These are phyloP conservation scores for Annona cherimola DNA, from an alignment of 164 flowering plant genomes.

Conservation along the genomic window DNA sequence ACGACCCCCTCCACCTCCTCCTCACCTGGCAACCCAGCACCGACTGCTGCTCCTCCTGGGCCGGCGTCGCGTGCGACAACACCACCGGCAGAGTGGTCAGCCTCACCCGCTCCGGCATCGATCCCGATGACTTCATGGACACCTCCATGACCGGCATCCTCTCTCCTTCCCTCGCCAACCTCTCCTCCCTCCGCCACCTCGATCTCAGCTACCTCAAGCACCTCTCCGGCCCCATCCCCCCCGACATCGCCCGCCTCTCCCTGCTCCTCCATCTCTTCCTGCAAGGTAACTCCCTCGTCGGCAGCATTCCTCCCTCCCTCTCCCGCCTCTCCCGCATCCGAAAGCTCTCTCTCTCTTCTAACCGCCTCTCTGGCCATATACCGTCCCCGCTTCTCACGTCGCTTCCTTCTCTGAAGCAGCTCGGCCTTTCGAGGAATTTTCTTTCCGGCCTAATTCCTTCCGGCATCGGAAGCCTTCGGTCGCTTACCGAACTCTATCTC, in stretches of 20 bases:
- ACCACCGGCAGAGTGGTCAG: conserved; percentile 42
- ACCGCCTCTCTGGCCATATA: conserved; percentile 37
- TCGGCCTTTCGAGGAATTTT: conserved; percentile 46
- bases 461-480: conserved; percentile 28
- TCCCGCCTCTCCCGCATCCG: conserved; percentile 28
- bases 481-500: conserved; percentile 33
- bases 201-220: conserved; percentile 55
- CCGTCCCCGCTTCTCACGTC: conserved; percentile 26
- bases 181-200: conserved; percentile 37
- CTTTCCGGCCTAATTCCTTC: conserved; percentile 47
- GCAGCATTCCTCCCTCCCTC: conserved; percentile 45
- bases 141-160: conserved; percentile 55
- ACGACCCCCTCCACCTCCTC: conserved; percentile 42
- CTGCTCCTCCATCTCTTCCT: conserved; percentile 38
- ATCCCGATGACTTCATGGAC: conserved; percentile 38
- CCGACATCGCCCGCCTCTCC: conserved; percentile 41
- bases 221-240: conserved; percentile 50
- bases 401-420: conserved; percentile 23
- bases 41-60: conserved; percentile 60
- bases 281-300: conserved; percentile 41
- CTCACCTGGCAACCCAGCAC: conserved; percentile 40
- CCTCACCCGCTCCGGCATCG: conserved; percentile 49
- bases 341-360: conserved; percentile 38
- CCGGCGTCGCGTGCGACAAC: conserved; percentile 50
- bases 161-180: conserved; percentile 49